phyloP scores from a whole-genome alignment of 768 basidiomycete genomes.

The Lactifluus piperatus region DNA sequence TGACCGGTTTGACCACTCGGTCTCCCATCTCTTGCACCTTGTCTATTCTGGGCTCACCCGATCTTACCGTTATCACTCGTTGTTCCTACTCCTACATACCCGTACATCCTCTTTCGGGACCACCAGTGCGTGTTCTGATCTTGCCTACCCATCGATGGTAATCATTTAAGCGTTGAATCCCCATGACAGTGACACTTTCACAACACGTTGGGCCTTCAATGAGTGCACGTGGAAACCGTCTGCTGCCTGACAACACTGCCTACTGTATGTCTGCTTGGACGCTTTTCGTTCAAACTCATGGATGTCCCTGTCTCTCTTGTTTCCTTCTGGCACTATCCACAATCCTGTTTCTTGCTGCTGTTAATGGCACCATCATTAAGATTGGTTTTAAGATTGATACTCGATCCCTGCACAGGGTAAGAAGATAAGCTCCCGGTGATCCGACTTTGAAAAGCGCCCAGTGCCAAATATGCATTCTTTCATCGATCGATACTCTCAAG shows the following conservation, averaged over 20 bases:
- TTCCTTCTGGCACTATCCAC: background rate
- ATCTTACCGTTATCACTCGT: background rate
- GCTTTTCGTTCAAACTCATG: background rate
- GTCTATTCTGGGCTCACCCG: background rate
- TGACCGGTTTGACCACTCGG: background rate
- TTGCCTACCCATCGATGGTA: background rate
- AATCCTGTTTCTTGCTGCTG: background rate
- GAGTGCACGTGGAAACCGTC: conserved; percentile 3
- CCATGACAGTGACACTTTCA: background rate
- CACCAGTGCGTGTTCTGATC: background rate
- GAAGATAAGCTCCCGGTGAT: no score
- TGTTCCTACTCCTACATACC: background rate
- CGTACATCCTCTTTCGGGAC: background rate
- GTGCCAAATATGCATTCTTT: background rate
- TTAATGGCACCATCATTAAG: background rate
- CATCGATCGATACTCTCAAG: background rate
- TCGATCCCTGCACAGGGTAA: background rate
- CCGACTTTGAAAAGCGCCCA: background rate
- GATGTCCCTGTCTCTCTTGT: background rate
- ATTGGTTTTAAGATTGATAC: background rate
- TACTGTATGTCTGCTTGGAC: background rate
- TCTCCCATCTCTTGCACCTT: background rate
- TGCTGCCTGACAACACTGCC: background rate
- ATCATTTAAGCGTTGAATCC: background rate
- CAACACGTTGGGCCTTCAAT: background rate